Conservation (phyloP, 441 rosid genomes). For the Gossypium davidsonii region DNA sequence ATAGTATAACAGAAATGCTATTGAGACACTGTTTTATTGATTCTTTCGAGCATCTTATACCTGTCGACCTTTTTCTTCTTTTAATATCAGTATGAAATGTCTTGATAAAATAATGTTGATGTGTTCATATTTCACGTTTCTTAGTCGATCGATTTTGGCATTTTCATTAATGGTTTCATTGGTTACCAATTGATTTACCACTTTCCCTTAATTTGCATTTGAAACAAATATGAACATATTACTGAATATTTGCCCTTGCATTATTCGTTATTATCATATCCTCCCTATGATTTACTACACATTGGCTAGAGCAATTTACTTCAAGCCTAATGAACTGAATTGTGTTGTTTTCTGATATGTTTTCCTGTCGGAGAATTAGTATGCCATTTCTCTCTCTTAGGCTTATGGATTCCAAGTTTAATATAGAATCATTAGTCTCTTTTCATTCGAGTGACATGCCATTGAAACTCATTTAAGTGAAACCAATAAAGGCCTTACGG, state of each 20-base stretch:
- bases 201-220: background rate
- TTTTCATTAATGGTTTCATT: background rate
- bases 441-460: background rate
- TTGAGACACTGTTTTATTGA: background rate
- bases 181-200: background rate
- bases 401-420: background rate
- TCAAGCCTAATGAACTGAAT: background rate
- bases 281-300: background rate
- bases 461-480: background rate
- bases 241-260: background rate
- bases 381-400: background rate
- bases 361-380: background rate
- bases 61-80: background rate
- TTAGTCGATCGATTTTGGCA: background rate
- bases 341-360: background rate
- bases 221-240: background rate
- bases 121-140: background rate
- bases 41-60: background rate
- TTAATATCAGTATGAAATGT: background rate
- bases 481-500: background rate
- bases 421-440: background rate
- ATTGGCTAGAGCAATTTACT: background rate
- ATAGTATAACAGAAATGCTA: background rate
- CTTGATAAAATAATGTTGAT: background rate
- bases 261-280: background rate